Evolutionary conservation across 257 asterid species (phyloP), one percentile per base, ranked within the genome.

Genomic region (Cruciata laevipes): DNA sequence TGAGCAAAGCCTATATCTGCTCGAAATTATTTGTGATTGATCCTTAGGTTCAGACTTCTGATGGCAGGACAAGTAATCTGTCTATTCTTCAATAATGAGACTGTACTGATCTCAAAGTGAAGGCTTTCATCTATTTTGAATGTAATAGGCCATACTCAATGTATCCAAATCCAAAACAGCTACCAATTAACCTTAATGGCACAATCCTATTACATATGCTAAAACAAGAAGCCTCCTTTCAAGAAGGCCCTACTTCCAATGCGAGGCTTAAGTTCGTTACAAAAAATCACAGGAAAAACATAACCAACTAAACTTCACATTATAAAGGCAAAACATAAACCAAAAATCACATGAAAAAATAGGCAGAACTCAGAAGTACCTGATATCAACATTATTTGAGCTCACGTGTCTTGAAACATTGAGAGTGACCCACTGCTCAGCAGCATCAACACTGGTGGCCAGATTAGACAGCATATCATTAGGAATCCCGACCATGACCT

Each of bases 401-500:
- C 97, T 83, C 31, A 92, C 76, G 67, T 81, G 83, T 0, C 88
- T 77, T 77, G 97, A 92, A 24, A 92, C 87, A 71, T 92, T 92
- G 83, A 69, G 80, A 65, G 65, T 82, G 23, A 92, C 98, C 98
- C 98, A 92, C 70, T 61, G 83, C 73, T 89, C 97, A 71, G 98
- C 98, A 75, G 95, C 97, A 33, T 60, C 77, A 42, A 89, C 74
- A 68, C 86, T 85, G 24, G 37, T 69, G 32, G 98, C 95, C 49
- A 92, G 74, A 66, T 16, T 38, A 12, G 77, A 78, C 35, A 92
- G 23, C 98, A 89, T 84, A 0, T 92, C 98, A 74, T 89, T 92
- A 11, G 98, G 98, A 42, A 92, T 92, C 21, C 98, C 98, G 59
- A 89, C 97, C 97, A 89, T 92, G 11, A 92, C 96, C 79, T 92